A percentile compares a stretch with the other conserved stretches of the same genome.
Evolutionary conservation across 2,329 filamentous ascomycete genomes (phyloP).

Genomic region (Pseudophaeomoniella oleicola): DNA sequence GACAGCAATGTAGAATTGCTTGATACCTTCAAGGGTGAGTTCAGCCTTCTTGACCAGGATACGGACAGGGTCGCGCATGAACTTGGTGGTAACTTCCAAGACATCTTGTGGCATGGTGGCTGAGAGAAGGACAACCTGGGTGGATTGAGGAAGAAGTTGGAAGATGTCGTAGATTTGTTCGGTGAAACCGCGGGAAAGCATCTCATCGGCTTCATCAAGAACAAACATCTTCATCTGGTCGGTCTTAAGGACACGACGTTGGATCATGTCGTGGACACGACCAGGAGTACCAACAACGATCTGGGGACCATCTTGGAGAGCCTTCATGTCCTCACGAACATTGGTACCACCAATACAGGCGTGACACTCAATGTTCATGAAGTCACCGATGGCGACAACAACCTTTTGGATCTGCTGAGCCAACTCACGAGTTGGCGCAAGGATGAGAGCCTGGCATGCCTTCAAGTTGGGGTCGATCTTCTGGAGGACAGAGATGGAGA

Average conservation of each 20-base stretch:
- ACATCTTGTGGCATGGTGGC: conserved; percentile 99
- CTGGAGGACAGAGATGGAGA: conserved; percentile 98
- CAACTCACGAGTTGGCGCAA: conserved; percentile 94
- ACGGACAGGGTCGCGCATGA: conserved; percentile 98
- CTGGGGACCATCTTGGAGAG: conserved; percentile 87
- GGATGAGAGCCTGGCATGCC: conserved; percentile 94
- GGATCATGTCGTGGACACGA: conserved; percentile 99
- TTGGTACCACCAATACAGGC: conserved; percentile 98
- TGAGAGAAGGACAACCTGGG: conserved; percentile 94
- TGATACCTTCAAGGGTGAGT: conserved; percentile 98
- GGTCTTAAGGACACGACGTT: conserved; percentile 91
- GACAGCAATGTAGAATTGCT: conserved; percentile 99
- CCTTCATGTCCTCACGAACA: conserved; percentile 97
- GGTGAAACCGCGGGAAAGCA: conserved; percentile 98
- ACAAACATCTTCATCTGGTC: conserved; percentile 99
- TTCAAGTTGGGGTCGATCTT: conserved; percentile 94
- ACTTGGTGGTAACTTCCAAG: conserved; percentile 98
- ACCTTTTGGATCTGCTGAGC: conserved; percentile 99
- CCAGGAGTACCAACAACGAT: conserved; percentile 96
- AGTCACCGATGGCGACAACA: conserved; percentile 95
- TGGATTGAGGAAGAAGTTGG: conserved; percentile 93
- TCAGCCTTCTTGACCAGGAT: conserved; percentile 99
- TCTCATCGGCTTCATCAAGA: conserved; percentile 97
- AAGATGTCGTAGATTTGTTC: conserved; percentile 99
- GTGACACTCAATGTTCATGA: conserved; percentile 99